Evolutionary conservation across 352 stramenopile species (phyloP).

Genomic region (Globisporangium mamillatum): DNA sequence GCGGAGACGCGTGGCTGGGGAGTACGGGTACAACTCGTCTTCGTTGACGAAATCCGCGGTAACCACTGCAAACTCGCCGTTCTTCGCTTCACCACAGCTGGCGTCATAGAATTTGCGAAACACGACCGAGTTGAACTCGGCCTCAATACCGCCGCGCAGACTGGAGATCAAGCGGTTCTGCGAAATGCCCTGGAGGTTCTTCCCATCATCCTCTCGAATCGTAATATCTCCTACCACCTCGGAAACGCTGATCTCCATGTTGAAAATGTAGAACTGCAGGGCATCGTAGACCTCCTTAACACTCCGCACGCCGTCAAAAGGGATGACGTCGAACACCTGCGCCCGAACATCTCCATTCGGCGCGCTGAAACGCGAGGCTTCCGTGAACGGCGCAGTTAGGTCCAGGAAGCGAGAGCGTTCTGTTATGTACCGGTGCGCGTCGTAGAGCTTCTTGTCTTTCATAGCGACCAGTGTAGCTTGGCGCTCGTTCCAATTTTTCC

Average conservation of each 20-base stretch:
- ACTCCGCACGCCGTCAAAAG: constrained; percentile 15
- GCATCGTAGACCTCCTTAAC: constrained; percentile 38
- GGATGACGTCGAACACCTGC: neutral
- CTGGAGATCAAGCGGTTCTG: constrained; percentile 27
- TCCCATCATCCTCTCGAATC: constrained; percentile 43
- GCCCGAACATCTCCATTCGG: neutral
- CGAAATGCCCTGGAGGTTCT: constrained; percentile 23
- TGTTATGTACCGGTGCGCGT: neutral
- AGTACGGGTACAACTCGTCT: constrained; percentile 16
- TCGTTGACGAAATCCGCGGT: constrained; percentile 8
- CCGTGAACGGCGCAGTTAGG: neutral
- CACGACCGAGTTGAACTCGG: constrained; percentile 39
- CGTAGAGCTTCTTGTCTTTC: constrained; percentile 1
- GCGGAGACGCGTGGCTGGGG: neutral
- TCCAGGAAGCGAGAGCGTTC: neutral
- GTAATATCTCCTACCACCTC: constrained; percentile 43
- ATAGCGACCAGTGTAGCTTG: neutral
- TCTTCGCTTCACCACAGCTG: neutral
- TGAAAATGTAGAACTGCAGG: constrained; percentile 32
- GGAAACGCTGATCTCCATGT: constrained; percentile 50
- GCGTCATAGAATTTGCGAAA: constrained; percentile 20
- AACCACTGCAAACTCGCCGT: constrained; percentile 6
- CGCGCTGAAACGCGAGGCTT: neutral
- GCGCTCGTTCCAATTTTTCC: neutral
- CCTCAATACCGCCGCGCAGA: constrained; percentile 18